Percentiles rank a stretch among this genome's conserved stretches.
phyloP scores from a whole-genome alignment of 495 filamentous ascomycete genomes.

The Mytilinidion resinicola region DNA sequence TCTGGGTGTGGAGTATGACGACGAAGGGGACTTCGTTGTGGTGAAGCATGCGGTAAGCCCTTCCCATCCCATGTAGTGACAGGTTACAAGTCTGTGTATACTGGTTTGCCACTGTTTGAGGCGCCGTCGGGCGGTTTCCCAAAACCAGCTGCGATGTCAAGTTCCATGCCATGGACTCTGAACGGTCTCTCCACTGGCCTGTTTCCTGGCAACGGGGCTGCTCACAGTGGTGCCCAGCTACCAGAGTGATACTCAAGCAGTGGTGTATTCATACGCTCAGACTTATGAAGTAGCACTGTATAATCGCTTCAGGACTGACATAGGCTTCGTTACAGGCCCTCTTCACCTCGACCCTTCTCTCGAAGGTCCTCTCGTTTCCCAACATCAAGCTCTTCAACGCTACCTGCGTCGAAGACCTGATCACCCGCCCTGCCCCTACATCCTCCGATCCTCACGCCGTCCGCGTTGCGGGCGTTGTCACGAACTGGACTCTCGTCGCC shows the following conservation, averaged over 20 bases:
- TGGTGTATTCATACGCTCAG: too few species aligned
- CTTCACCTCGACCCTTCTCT: slow-evolving; percentile 80
- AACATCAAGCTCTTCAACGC: slow-evolving; percentile 97
- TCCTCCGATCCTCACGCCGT: slow-evolving; percentile 42
- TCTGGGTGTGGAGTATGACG: slow-evolving; percentile 77
- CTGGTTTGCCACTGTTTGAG: too few species aligned
- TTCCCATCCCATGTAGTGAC: not conserved
- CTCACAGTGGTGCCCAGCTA: too few species aligned
- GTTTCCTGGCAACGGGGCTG: too few species aligned
- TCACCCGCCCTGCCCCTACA: slow-evolving; percentile 54
- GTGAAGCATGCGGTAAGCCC: slow-evolving; percentile 68
- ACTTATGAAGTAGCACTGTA: too few species aligned
- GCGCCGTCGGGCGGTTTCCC: too few species aligned
- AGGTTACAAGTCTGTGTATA: too few species aligned
- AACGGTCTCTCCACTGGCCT: too few species aligned
- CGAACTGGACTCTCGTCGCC: slow-evolving; percentile 86
- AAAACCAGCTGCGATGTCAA: too few species aligned
- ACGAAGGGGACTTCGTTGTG: slow-evolving; percentile 79
- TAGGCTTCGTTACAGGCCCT: slow-evolving; percentile 45
- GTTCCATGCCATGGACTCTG: too few species aligned
- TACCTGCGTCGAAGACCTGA: slow-evolving; percentile 82
- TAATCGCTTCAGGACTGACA: not conserved
- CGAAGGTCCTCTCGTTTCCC: slow-evolving; percentile 70
- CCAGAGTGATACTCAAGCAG: too few species aligned
- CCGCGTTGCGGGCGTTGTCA: slow-evolving; percentile 79